Evolutionary conservation across 2,329 filamentous ascomycete species (phyloP).

Genomic region (Chaetothyriales sp.): DNA sequence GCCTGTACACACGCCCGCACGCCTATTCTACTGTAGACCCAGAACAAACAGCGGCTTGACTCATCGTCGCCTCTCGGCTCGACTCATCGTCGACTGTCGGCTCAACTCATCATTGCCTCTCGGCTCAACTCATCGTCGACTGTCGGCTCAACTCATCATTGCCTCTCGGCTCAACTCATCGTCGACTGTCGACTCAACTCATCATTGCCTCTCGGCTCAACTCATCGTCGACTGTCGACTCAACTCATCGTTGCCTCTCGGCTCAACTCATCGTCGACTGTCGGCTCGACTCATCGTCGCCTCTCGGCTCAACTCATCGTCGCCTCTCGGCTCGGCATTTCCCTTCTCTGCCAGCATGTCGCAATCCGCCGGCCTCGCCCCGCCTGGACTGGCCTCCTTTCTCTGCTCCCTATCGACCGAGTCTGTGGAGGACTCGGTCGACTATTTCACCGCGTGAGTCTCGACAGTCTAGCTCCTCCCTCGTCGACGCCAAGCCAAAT

Average conservation of each 20-base stretch:
- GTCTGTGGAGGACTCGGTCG: slow-evolving; percentile 66
- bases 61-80: too few relatives aligned
- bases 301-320: neutral
- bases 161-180: neutral
- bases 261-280: neutral
- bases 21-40: neutral
- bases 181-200: too few relatives aligned
- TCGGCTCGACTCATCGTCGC: neutral
- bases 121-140: too few relatives aligned
- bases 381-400: slow-evolving; percentile 65
- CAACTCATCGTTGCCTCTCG: neutral
- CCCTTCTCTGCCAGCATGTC: slow-evolving; percentile 38
- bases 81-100: too few relatives aligned
- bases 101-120: neutral
- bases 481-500: slow-evolving; percentile 1
- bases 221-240: too few relatives aligned
- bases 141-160: neutral
- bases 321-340: neutral
- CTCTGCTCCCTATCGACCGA: slow-evolving; percentile 65
- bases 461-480: slow-evolving; percentile 4
- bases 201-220: neutral
- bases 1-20: too few relatives aligned
- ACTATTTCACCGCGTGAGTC: slow-evolving; percentile 66
- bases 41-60: neutral
- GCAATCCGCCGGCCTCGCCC: slow-evolving; percentile 41